Percentiles rank a stretch among this genome's conserved stretches.
Conservation (phyloP, 2,329 filamentous ascomycete genomes). For the Periglandula ipomoeae region DNA sequence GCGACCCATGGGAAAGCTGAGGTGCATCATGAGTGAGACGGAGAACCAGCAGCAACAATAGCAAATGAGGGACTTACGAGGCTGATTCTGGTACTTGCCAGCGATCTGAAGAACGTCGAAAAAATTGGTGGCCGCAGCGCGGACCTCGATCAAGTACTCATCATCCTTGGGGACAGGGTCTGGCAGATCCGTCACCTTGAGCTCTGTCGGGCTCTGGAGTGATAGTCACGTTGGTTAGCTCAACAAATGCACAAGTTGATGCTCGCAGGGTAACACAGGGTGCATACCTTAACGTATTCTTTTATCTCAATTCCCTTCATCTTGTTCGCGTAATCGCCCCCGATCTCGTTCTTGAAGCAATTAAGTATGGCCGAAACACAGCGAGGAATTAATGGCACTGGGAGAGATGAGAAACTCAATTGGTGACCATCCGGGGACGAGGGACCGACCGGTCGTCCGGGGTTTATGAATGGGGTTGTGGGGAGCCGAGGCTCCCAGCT, state of each 20-base stretch:
- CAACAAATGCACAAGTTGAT: not conserved
- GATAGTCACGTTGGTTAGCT: not conserved
- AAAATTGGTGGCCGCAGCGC: slow-evolving; percentile 87
- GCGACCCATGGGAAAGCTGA: slow-evolving; percentile 74
- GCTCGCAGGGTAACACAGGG: not conserved
- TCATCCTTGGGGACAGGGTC: slow-evolving; percentile 61
- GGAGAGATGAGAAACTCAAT: not conserved
- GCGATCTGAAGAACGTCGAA: slow-evolving; percentile 94
- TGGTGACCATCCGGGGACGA: not conserved
- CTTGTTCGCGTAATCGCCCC: not conserved
- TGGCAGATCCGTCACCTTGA: slow-evolving; percentile 64
- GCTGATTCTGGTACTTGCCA: slow-evolving; percentile 92
- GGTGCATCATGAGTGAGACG: not conserved
- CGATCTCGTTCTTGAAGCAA: not conserved
- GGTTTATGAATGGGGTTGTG: not conserved
- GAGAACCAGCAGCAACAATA: too few species aligned
- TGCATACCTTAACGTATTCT: slow-evolving; percentile 9
- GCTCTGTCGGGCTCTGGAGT: slow-evolving; percentile 63
- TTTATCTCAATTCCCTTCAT: slow-evolving; percentile 9
- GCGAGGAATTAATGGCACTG: not conserved
- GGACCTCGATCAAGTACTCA: slow-evolving; percentile 81
- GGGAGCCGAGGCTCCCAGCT: slow-evolving; percentile 6
- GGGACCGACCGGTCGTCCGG: not conserved
- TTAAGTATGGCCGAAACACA: not conserved
- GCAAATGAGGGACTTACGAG: slow-evolving; percentile 37